These are phyloP conservation scores for Alternaria panax DNA, from an alignment of 2,329 filamentous ascomycete species.

Conservation along the genomic window DNA sequence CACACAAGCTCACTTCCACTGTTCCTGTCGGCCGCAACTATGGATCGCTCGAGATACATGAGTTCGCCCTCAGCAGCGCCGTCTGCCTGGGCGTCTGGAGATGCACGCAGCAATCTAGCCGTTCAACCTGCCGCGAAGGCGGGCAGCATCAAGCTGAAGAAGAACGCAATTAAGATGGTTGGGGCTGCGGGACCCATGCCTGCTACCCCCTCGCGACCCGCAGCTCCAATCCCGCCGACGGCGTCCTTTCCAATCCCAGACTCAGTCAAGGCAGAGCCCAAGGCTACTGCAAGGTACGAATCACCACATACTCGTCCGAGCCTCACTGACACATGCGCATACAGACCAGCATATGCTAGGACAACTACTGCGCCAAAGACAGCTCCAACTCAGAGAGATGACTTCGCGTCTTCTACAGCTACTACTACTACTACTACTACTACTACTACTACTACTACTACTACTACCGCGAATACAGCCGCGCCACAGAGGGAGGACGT, in stretches of 20 bases:
- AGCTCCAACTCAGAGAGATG: slow-evolving; percentile 3
- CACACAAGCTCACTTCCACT: not conserved
- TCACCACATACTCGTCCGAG: not conserved
- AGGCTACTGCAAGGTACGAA: slow-evolving; percentile 26
- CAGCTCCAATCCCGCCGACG: not conserved
- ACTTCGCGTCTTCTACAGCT: not conserved
- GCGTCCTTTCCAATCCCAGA: slow-evolving; percentile 4
- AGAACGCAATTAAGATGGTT: slow-evolving; percentile 38
- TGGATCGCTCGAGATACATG: slow-evolving; percentile 24
- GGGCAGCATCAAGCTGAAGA: slow-evolving; percentile 37
- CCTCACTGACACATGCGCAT: slow-evolving; percentile 7
- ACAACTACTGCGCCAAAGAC: not conserved
- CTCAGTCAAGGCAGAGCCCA: slow-evolving; percentile 13
- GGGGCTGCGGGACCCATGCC: slow-evolving; percentile 20
- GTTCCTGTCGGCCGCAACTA: slow-evolving; percentile 1
- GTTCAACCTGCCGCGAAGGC: slow-evolving; percentile 29
- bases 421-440: not conserved
- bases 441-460: not conserved
- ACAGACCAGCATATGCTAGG: slow-evolving; percentile 1
- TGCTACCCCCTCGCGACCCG: not conserved
- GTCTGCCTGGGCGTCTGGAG: slow-evolving; percentile 1
- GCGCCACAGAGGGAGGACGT: slow-evolving; percentile 7
- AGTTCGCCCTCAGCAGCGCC: slow-evolving; percentile 10
- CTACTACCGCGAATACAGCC: not conserved
- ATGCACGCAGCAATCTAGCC: slow-evolving; percentile 28